Conservation (phyloP, 2,329 filamentous ascomycete genomes). For the Karstenula rhodostoma region DNA sequence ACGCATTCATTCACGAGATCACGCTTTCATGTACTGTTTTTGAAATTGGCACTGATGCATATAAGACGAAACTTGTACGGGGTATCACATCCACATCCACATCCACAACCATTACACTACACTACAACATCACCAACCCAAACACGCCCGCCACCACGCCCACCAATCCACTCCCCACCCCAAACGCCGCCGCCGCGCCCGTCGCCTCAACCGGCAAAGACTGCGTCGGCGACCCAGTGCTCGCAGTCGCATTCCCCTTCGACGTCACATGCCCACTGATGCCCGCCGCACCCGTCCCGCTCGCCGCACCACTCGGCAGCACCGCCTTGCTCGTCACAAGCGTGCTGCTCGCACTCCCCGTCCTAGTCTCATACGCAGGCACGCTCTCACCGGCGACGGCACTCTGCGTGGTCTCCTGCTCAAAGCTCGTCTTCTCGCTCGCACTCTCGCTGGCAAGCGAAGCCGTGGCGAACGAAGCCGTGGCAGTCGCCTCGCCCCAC, state of each 20-base stretch:
- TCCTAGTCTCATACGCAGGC: constrained; percentile 6
- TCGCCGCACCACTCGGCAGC: background rate
- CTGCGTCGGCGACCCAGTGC: constrained; percentile 14
- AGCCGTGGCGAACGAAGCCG: constrained; percentile 1
- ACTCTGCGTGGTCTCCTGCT: constrained; percentile 16
- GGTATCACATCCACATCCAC: background rate
- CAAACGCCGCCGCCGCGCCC: constrained; percentile 24
- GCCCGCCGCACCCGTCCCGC: constrained; percentile 7
- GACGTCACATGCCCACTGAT: background rate
- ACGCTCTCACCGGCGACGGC: constrained; percentile 5
- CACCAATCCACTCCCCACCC: constrained; percentile 15
- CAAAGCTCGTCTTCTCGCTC: constrained; percentile 10
- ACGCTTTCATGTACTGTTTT: background rate
- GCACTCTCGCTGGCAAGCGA: constrained; percentile 2
- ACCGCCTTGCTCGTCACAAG: constrained; percentile 3
- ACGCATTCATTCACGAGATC: too few relatives aligned
- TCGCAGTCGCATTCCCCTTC: constrained; percentile 20
- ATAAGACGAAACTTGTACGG: background rate
- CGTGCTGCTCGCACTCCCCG: constrained; percentile 7
- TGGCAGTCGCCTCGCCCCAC: constrained; percentile 15
- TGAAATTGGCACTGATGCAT: background rate
- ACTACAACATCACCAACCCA: constrained; percentile 29
- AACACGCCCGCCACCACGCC: constrained; percentile 26
- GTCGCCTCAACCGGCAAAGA: constrained; percentile 18
- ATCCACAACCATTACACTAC: background rate